Conservation (phyloP, 805 yeast species). For the Isabelozyma rhagii region DNA sequence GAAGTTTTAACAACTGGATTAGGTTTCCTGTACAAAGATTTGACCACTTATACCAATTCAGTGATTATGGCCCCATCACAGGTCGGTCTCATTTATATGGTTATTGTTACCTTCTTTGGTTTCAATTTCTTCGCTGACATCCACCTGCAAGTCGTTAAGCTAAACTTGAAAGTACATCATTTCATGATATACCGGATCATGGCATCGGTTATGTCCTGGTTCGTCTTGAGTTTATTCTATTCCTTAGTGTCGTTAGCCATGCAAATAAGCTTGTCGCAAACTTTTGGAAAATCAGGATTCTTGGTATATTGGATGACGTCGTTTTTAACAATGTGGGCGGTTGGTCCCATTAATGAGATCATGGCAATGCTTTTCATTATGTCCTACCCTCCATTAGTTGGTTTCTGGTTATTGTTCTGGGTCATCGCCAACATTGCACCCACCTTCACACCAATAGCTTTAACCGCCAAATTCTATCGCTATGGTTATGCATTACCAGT, state of each 20-base stretch:
- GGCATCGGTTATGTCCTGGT: conserved; percentile 49
- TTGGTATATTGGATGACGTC: conserved; percentile 71
- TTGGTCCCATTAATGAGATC: conserved; percentile 74
- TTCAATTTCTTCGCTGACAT: conserved; percentile 56
- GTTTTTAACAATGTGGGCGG: conserved; percentile 68
- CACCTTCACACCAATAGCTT: conserved; percentile 62
- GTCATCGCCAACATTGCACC: conserved; percentile 68
- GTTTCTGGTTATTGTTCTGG: conserved; percentile 71
- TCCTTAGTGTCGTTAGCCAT: conserved; percentile 63
- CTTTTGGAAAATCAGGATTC: conserved; percentile 70
- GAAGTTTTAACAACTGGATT: conserved; percentile 30
- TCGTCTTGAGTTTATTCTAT: conserved; percentile 56
- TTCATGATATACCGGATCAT: conserved; percentile 52
- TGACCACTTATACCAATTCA: conserved; percentile 47
- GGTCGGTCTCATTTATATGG: conserved; percentile 70
- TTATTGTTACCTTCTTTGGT: conserved; percentile 72
- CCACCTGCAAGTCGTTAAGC: conserved; percentile 47
- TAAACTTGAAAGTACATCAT: conserved; percentile 39
- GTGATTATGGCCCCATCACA: conserved; percentile 65
- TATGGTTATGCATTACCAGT: conserved; percentile 71
- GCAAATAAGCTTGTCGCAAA: conserved; percentile 54
- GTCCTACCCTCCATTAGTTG: conserved; percentile 58
- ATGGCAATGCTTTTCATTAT: conserved; percentile 51
- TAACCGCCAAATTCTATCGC: conserved; percentile 54
- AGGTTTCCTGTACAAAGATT: conserved; percentile 37